Evolutionary conservation across 139 green algal species (phyloP).

Genomic region (Gonium pectorale): DNA sequence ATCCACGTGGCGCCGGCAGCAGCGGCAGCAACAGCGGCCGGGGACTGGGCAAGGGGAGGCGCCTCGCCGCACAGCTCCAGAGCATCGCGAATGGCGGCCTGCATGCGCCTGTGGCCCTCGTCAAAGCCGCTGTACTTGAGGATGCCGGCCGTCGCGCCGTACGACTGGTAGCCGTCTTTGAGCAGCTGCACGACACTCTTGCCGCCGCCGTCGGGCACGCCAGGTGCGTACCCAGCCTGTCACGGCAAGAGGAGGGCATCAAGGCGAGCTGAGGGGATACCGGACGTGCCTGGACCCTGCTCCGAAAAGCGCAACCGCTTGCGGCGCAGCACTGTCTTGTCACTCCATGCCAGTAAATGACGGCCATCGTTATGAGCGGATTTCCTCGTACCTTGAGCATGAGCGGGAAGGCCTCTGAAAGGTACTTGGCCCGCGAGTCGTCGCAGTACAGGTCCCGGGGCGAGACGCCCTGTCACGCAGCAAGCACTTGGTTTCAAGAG

Average conservation of each 20-base stretch:
- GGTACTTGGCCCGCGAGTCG: background rate
- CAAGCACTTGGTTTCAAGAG: background rate
- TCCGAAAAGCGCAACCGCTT: background rate
- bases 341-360: background rate
- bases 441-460: background rate
- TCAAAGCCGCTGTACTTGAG: background rate
- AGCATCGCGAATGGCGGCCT: background rate
- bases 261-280: background rate
- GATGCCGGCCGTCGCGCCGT: background rate
- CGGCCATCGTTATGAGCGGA: background rate
- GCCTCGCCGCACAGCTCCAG: constrained; percentile 2
- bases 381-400: background rate
- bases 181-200: background rate
- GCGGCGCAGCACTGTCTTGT: background rate
- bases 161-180: background rate
- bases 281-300: background rate
- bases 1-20: background rate
- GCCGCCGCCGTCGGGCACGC: background rate
- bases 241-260: background rate
- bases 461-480: background rate
- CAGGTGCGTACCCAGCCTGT: background rate
- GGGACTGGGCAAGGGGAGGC: background rate
- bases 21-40: background rate
- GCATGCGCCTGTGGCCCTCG: background rate
- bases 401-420: background rate